phyloP scores from a whole-genome alignment of 768 basidiomycete genomes.

The Leccinum sublutescens region DNA sequence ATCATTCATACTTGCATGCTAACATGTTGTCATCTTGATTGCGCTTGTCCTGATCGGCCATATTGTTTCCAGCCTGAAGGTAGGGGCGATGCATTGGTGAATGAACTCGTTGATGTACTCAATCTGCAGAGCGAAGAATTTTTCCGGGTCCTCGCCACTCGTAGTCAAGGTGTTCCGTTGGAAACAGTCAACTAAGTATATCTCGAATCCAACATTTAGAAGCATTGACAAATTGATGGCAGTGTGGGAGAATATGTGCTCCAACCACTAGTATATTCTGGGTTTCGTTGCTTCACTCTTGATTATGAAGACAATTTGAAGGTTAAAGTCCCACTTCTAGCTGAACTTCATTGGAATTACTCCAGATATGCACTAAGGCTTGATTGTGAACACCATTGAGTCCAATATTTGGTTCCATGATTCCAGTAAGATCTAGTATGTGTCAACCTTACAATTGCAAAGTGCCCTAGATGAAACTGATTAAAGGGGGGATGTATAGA shows the following conservation, averaged over 20 bases:
- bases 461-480: too few species aligned
- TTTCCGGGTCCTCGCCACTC: constrained; percentile 20
- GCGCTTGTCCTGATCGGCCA: constrained; percentile 23
- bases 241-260: constrained; percentile 18
- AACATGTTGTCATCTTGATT: constrained; percentile 22
- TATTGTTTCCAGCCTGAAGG: constrained; percentile 19
- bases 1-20: too few species aligned
- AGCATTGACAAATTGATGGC: constrained; percentile 10
- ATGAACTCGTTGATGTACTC: neutral
- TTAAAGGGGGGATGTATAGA: too few species aligned
- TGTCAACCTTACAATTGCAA: too few species aligned
- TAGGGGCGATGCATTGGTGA: neutral
- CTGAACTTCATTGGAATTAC: too few species aligned
- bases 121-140: constrained; percentile 26
- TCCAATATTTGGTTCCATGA: too few species aligned
- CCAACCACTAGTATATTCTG: constrained; percentile 20
- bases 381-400: too few species aligned
- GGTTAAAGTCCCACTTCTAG: too few species aligned
- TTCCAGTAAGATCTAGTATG: too few species aligned
- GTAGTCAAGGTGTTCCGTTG: constrained; percentile 21
- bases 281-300: constrained; percentile 19
- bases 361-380: too few species aligned
- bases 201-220: constrained; percentile 26
- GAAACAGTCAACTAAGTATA: constrained; percentile 16
- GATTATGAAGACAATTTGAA: constrained; percentile 1